These are phyloP conservation scores for Cadophora malorum DNA, from an alignment of 2,329 filamentous ascomycete genomes.

Conservation along the genomic window DNA sequence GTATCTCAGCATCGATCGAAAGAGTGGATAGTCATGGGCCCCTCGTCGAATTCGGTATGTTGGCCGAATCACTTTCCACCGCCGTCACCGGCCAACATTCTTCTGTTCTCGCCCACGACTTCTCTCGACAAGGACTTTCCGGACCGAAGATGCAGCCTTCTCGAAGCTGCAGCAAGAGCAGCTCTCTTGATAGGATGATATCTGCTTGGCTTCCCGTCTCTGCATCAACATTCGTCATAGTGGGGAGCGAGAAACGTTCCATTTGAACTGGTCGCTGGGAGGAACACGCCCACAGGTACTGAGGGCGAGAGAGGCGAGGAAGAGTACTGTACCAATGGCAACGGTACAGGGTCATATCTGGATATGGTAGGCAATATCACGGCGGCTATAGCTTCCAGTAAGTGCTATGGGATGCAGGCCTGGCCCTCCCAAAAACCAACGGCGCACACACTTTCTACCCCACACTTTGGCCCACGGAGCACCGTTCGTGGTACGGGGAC, in stretches of 20 bases:
- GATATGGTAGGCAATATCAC: conserved; percentile 16
- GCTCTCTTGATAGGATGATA: conserved; percentile 31
- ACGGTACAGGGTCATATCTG: background rate
- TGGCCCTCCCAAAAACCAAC: conserved; percentile 20
- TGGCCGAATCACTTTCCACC: conserved; percentile 10
- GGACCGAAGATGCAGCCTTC: conserved; percentile 36
- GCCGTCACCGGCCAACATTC: conserved; percentile 14
- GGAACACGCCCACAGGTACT: background rate
- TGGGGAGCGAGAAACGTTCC: conserved; percentile 24
- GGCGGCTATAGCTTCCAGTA: conserved; percentile 26
- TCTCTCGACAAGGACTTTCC: conserved; percentile 16
- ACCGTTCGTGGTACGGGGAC: conserved; percentile 14
- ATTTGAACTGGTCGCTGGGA: conserved; percentile 17
- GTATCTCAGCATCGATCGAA: background rate
- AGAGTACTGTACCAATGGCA: conserved; percentile 8
- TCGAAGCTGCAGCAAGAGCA: conserved; percentile 16
- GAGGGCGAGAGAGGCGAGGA: background rate
- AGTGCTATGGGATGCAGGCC: conserved; percentile 2
- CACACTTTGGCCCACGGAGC: conserved; percentile 22
- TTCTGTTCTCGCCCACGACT: conserved; percentile 8
- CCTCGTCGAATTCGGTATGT: conserved; percentile 8
- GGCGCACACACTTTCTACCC: conserved; percentile 22
- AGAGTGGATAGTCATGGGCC: background rate
- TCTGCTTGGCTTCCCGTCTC: conserved; percentile 22
- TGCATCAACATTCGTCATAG: conserved; percentile 33